Conservation (phyloP, 345 rosid species). For the Corchorus capsularis region DNA sequence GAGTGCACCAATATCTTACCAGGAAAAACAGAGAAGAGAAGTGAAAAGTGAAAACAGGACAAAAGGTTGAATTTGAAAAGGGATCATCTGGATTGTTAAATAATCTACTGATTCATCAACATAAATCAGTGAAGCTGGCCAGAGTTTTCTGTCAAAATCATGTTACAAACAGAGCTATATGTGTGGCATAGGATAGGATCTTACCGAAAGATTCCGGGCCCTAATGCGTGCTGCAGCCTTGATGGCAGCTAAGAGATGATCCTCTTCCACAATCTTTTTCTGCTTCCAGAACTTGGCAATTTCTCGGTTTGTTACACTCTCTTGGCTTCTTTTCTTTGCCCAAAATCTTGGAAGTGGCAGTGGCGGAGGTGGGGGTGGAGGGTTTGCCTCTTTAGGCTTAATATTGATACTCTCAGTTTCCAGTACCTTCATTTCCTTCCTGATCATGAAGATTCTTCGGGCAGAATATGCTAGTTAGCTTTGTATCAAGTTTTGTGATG, state of each 20-base stretch:
- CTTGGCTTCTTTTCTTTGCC: constrained; percentile 34
- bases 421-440: constrained; percentile 48
- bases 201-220: constrained; percentile 75
- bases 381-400: constrained; percentile 31
- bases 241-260: constrained; percentile 86
- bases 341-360: constrained; percentile 48
- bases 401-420: constrained; percentile 27
- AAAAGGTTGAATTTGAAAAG: background rate
- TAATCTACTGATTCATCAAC: background rate
- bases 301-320: constrained; percentile 74
- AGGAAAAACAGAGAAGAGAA: background rate
- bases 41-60: background rate
- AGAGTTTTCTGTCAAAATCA: background rate
- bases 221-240: constrained; percentile 84
- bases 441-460: constrained; percentile 16
- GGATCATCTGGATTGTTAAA: background rate
- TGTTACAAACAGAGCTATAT: constrained; percentile 13
- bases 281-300: constrained; percentile 82
- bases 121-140: background rate
- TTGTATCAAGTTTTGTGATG: background rate
- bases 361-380: constrained; percentile 55
- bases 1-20: too few species aligned
- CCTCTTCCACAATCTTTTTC: constrained; percentile 72
- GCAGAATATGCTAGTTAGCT: constrained; percentile 8
- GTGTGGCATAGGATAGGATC: constrained; percentile 12